Percentiles rank a stretch among this genome's conserved stretches.
phyloP scores from a whole-genome alignment of 2,329 filamentous ascomycete genomes.

The Paraconiothyrium brasiliense region DNA sequence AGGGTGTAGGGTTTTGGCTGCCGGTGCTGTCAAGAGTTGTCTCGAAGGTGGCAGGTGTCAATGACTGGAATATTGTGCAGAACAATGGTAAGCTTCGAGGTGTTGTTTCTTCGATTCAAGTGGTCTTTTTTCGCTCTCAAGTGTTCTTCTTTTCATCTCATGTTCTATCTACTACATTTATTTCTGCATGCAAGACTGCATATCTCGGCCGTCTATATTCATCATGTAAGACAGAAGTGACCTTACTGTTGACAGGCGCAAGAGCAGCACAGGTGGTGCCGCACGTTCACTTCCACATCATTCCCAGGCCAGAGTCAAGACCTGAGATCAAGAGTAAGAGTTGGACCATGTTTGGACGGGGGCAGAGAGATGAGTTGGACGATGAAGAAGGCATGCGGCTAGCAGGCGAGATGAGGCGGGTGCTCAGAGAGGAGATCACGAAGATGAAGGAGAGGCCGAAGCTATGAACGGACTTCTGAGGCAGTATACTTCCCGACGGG shows the following conservation, averaged over 20 bases:
- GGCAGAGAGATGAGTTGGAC: conserved; percentile 76
- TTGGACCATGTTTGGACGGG: conserved; percentile 85
- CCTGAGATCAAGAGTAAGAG: conserved; percentile 66
- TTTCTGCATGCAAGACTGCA: background rate
- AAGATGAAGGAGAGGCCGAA: conserved; percentile 27
- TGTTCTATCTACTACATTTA: conserved; percentile 10
- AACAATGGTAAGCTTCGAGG: conserved; percentile 75
- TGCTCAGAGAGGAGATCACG: conserved; percentile 50
- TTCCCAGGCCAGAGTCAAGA: conserved; percentile 74
- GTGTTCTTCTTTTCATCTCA: conserved; percentile 23
- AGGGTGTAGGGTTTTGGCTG: conserved; percentile 62
- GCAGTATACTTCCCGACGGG: background rate
- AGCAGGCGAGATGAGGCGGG: conserved; percentile 60
- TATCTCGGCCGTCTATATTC: too few relatives aligned
- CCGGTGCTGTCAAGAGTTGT: conserved; percentile 78
- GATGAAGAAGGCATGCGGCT: conserved; percentile 74
- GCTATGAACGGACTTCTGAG: conserved; percentile 1
- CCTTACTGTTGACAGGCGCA: conserved; percentile 60
- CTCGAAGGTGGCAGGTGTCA: conserved; percentile 72
- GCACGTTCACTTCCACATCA: conserved; percentile 94
- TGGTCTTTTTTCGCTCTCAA: background rate
- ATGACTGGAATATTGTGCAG: conserved; percentile 96
- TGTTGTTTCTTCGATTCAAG: too few relatives aligned
- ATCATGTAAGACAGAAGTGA: too few relatives aligned
- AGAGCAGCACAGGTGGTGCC: conserved; percentile 91